These are phyloP conservation scores for Lipomyces japonicus DNA, from an alignment of 805 yeast species.

Conservation along the genomic window DNA sequence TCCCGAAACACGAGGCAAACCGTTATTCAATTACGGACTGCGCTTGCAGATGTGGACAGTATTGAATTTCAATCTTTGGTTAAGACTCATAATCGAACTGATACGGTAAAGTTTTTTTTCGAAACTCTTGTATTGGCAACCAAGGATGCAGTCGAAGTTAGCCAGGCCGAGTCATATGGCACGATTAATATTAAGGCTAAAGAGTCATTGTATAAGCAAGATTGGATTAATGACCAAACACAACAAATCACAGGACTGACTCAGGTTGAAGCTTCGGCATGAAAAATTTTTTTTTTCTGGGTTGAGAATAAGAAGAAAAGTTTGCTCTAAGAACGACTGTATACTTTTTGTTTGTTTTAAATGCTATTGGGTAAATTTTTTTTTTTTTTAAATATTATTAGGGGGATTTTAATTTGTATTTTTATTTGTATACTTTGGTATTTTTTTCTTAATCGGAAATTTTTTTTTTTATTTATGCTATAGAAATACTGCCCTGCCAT, in stretches of 20 bases:
- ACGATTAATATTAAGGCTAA: conserved; percentile 52
- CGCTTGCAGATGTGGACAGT: conserved; percentile 33
- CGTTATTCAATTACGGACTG: conserved; percentile 46
- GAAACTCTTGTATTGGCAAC: conserved; percentile 80
- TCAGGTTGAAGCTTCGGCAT: not conserved
- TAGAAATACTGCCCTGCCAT: conserved; percentile 33
- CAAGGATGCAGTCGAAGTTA: conserved; percentile 59
- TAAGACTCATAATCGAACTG: conserved; percentile 42
- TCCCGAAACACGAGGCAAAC: conserved; percentile 47
- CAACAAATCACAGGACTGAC: not conserved
- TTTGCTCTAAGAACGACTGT: too few relatives aligned
- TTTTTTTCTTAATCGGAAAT: too few relatives aligned
- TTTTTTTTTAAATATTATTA: not conserved
- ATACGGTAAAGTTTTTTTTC: conserved; percentile 72
- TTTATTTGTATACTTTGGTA: too few relatives aligned
- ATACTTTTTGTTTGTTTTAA: not conserved
- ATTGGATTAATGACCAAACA: conserved; percentile 11
- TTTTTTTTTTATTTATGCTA: conserved; percentile 1
- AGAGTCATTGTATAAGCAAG: conserved; percentile 39
- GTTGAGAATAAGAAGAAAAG: not conserved
- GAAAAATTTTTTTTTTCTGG: not conserved
- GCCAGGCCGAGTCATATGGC: conserved; percentile 60
- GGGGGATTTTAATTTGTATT: not conserved
- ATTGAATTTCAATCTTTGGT: conserved; percentile 34
- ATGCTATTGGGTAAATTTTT: not conserved